Conservation (phyloP, 2,329 filamentous ascomycete species). For the Cercospora citrullina region DNA sequence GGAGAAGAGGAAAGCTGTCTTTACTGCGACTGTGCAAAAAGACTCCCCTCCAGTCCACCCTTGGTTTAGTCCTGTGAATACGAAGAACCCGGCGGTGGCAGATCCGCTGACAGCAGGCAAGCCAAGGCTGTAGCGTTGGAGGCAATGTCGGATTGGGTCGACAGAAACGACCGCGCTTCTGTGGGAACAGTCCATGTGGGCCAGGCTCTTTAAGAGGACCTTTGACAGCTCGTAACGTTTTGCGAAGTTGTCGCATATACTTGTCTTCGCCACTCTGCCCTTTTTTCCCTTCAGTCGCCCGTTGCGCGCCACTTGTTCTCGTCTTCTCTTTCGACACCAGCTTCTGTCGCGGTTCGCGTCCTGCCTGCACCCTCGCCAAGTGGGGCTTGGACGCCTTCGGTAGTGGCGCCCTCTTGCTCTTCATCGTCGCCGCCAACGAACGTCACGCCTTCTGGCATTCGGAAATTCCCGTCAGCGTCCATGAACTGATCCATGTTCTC, state of each 20-base stretch:
- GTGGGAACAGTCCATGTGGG: neutral
- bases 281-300: constrained; percentile 33
- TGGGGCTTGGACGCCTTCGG: constrained; percentile 29
- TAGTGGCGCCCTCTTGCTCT: constrained; percentile 32
- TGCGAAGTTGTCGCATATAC: neutral
- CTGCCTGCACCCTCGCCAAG: constrained; percentile 37
- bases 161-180: neutral
- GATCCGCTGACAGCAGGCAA: constrained; percentile 23
- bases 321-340: constrained; percentile 38
- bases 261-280: neutral
- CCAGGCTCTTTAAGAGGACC: neutral
- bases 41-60: constrained; percentile 27
- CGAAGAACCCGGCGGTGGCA: constrained; percentile 23
- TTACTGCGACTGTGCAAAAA: constrained; percentile 23
- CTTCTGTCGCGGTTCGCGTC: constrained; percentile 46
- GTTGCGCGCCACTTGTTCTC: constrained; percentile 58
- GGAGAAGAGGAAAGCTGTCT: constrained; percentile 25
- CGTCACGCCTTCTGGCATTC: constrained; percentile 66
- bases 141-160: neutral
- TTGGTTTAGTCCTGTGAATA: constrained; percentile 23
- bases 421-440: constrained; percentile 57
- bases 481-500: constrained; percentile 87
- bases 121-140: constrained; percentile 17
- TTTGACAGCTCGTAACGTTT: neutral
- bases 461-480: constrained; percentile 78